These are phyloP conservation scores for Sporisorium reilianum DNA, from an alignment of 1,284 basidiomycete genomes.

Conservation along the genomic window DNA sequence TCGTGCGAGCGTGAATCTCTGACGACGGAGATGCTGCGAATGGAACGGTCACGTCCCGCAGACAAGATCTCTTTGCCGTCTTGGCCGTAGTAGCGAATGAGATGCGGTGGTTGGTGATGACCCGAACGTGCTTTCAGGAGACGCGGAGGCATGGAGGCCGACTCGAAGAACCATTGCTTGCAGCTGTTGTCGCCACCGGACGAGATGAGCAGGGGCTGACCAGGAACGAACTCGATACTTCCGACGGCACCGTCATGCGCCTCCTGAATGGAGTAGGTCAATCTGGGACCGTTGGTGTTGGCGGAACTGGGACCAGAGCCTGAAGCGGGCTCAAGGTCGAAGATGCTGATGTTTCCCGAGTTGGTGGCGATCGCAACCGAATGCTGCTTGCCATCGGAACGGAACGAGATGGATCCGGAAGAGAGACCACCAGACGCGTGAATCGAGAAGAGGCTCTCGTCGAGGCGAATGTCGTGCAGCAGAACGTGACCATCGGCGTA, in stretches of 20 bases:
- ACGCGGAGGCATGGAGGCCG: conserved; percentile 76
- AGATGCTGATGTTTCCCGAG: conserved; percentile 64
- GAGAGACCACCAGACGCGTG: conserved; percentile 74
- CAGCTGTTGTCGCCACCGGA: conserved; percentile 65
- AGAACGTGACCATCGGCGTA: conserved; percentile 88
- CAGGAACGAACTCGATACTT: conserved; percentile 62
- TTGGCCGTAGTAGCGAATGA: conserved; percentile 93
- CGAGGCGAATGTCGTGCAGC: conserved; percentile 88
- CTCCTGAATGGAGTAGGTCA: conserved; percentile 65
- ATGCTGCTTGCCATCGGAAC: conserved; percentile 78
- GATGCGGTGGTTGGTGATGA: conserved; percentile 88
- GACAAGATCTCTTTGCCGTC: conserved; percentile 91
- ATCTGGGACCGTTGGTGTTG: conserved; percentile 45
- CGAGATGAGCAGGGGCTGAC: conserved; percentile 58
- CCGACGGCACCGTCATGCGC: conserved; percentile 63
- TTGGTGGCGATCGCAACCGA: conserved; percentile 63
- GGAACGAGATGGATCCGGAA: conserved; percentile 82
- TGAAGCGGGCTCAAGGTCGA: conserved; percentile 59
- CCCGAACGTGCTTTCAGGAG: conserved; percentile 92
- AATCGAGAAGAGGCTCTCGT: conserved; percentile 82
- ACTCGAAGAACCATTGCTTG: conserved; percentile 93
- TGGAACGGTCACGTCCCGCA: conserved; percentile 77
- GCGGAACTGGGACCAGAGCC: conserved; percentile 20
- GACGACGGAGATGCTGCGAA: conserved; percentile 93
- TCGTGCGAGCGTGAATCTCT: conserved; percentile 75